These are phyloP conservation scores for Puccinia triticina DNA, from an alignment of 1,284 basidiomycete genomes.

Conservation along the genomic window DNA sequence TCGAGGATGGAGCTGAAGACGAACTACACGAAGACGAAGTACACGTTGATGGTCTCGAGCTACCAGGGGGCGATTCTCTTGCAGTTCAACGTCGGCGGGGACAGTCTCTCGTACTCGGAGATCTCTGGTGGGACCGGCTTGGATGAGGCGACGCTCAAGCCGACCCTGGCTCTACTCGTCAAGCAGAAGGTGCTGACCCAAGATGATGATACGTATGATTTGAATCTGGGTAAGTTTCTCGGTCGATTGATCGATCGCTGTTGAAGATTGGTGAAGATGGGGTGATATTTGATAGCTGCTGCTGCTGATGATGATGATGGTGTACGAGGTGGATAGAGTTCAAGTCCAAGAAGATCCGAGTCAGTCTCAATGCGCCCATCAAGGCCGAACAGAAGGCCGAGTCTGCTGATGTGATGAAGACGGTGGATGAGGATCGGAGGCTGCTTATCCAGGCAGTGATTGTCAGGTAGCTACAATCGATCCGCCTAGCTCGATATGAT, in stretches of 20 bases:
- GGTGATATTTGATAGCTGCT: background rate
- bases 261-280: background rate
- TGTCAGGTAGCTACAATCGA: no score
- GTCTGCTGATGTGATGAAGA: slow-evolving; percentile 85
- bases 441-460: slow-evolving; percentile 97
- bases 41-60: slow-evolving; percentile 90
- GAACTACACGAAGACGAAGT: slow-evolving; percentile 89
- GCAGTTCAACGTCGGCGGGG: slow-evolving; percentile 84
- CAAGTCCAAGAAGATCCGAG: slow-evolving; percentile 95
- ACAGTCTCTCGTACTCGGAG: slow-evolving; percentile 79
- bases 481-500: no score
- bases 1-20: slow-evolving; percentile 94
- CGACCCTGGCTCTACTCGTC: slow-evolving; percentile 78
- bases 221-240: slow-evolving; percentile 77
- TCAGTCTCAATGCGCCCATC: slow-evolving; percentile 90
- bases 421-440: slow-evolving; percentile 96
- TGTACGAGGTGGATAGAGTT: slow-evolving; percentile 67
- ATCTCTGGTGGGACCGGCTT: slow-evolving; percentile 81
- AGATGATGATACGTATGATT: slow-evolving; percentile 82
- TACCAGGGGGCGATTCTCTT: slow-evolving; percentile 94
- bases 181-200: slow-evolving; percentile 85
- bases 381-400: slow-evolving; percentile 94
- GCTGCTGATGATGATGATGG: background rate
- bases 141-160: slow-evolving; percentile 77
- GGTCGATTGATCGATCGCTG: background rate